These are phyloP conservation scores for Blastocystis hominis DNA, from an alignment of 352 stramenopile species.

Conservation along the genomic window DNA sequence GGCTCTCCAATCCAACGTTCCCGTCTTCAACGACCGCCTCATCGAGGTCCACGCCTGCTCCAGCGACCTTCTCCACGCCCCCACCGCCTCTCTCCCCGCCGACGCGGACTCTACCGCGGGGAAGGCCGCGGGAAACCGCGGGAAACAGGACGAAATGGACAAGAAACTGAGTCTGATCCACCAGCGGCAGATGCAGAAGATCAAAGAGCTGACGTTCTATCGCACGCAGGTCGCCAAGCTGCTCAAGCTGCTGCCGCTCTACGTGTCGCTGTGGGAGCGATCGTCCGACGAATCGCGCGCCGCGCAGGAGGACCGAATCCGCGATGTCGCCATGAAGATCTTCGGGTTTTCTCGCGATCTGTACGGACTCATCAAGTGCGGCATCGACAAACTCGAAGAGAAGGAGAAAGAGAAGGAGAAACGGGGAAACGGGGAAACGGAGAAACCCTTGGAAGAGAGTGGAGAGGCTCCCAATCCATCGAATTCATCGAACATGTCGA, in stretches of 20 bases:
- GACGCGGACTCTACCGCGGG: too few relatives aligned
- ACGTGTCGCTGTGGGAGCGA: neutral
- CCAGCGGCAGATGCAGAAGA: neutral
- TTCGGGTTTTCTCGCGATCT: neutral
- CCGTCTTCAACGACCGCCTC: slow-evolving; percentile 28
- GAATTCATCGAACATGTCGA: neutral
- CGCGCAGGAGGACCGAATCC: neutral
- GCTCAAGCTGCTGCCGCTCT: neutral
- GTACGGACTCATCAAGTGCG: neutral
- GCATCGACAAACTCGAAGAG: neutral
- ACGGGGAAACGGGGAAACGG: neutral
- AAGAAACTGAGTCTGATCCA: slow-evolving; percentile 30
- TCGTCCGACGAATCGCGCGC: neutral
- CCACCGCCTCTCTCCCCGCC: neutral
- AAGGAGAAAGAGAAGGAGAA: neutral
- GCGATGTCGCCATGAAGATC: neutral
- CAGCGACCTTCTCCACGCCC: neutral
- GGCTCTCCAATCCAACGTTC: neutral
- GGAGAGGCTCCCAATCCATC: neutral
- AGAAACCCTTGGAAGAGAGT: neutral
- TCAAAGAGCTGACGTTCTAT: neutral
- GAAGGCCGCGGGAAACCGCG: neutral
- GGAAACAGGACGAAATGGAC: slow-evolving; percentile 1
- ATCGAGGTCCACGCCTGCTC: slow-evolving; percentile 3
- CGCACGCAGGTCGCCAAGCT: neutral